Percentiles rank a stretch among this genome's conserved stretches.
Conservation (phyloP, 2,329 filamentous ascomycete species). For the Graphiopsis chlorocephala region DNA sequence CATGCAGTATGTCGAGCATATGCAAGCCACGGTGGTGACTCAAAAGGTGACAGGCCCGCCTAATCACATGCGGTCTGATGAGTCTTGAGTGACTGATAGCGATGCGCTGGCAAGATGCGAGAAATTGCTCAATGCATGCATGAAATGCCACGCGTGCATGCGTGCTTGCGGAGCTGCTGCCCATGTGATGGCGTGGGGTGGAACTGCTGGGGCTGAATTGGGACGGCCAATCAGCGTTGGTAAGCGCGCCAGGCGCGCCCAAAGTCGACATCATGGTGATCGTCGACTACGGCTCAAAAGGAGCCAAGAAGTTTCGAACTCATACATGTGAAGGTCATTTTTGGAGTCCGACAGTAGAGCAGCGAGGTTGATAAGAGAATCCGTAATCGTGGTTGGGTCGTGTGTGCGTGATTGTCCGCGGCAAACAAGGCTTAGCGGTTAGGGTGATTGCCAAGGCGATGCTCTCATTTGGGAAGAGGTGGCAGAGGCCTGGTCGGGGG, state of each 20-base stretch:
- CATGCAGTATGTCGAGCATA: neutral
- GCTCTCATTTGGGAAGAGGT: slow-evolving; percentile 37
- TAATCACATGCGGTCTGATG: slow-evolving; percentile 10
- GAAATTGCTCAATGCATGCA: slow-evolving; percentile 11
- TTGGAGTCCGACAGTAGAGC: neutral
- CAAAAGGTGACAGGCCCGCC: slow-evolving; percentile 13
- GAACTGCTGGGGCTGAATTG: slow-evolving; percentile 1
- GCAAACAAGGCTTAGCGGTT: neutral
- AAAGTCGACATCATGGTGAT: slow-evolving; percentile 5
- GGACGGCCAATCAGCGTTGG: neutral
- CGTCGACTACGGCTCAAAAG: slow-evolving; percentile 7
- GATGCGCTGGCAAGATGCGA: slow-evolving; percentile 3
- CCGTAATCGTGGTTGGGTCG: slow-evolving; percentile 5
- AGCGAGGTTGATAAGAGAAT: neutral
- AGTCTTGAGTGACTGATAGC: neutral
- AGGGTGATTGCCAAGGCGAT: neutral
- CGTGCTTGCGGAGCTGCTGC: neutral
- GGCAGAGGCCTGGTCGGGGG: slow-evolving; percentile 48
- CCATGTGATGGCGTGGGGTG: slow-evolving; percentile 12
- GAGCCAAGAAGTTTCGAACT: slow-evolving; percentile 1
- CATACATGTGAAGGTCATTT: neutral
- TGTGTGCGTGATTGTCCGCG: neutral
- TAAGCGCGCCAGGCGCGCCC: slow-evolving; percentile 7
- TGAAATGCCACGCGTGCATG: neutral
- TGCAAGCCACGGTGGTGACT: slow-evolving; percentile 5